Evolutionary conservation across 306 rosid species (phyloP).

Genomic region (Datisca glomerata): DNA sequence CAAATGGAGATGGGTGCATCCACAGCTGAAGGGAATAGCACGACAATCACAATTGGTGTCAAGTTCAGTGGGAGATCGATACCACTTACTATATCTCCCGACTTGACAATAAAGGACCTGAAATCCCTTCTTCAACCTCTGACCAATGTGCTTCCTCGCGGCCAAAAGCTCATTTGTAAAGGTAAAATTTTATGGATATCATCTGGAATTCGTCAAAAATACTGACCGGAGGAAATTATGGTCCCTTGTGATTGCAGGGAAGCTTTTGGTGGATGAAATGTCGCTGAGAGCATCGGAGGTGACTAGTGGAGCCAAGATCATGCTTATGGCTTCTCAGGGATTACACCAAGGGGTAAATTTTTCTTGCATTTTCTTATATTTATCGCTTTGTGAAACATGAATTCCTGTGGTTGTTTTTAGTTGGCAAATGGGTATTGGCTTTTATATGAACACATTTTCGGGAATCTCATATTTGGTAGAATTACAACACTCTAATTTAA

Average conservation of each 20-base stretch:
- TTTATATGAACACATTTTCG: too few relatives aligned
- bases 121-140: constrained; percentile 65
- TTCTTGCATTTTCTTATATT: neutral
- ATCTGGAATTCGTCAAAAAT: too few relatives aligned
- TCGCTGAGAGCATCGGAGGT: constrained; percentile 52
- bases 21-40: constrained; percentile 6
- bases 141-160: constrained; percentile 85
- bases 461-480: too few relatives aligned
- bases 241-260: constrained; percentile 37
- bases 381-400: too few relatives aligned
- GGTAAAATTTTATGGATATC: constrained; percentile 33
- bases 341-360: constrained; percentile 86
- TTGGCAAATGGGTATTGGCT: too few relatives aligned
- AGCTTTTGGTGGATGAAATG: constrained; percentile 58
- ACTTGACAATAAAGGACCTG: constrained; percentile 59
- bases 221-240: too few relatives aligned
- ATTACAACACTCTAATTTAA: too few relatives aligned
- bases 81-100: constrained; percentile 41
- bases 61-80: constrained; percentile 54
- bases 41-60: constrained; percentile 31
- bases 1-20: constrained; percentile 22
- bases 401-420: too few relatives aligned
- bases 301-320: constrained; percentile 58
- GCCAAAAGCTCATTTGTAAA: constrained; percentile 88
- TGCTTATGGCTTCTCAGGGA: constrained; percentile 94